Base-by-base conservation (phyloP, 768 basidiomycete genomes). In the Candolleomyces eurysporus region DNA sequence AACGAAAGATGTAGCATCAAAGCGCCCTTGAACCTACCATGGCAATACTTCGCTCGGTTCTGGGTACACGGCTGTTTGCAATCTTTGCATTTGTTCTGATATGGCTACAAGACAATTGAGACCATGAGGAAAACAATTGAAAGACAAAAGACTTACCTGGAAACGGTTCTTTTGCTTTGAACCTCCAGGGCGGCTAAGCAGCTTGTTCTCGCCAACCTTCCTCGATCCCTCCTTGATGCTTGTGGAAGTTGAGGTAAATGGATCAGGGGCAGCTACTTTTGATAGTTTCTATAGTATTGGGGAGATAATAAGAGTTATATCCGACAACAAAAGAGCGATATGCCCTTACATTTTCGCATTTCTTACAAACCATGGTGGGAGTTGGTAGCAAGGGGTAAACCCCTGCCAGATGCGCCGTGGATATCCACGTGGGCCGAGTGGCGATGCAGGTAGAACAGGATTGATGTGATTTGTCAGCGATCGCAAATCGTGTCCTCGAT, bases 211-310 rank as follows among this genome's bases (percentile, higher is more conserved):
- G 62, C 89, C 90, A 45, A 94, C 83, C 73, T 83, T 92, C 64
- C 92, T 83, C 32, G 87, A 84, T 52, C 91, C 91, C 17, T 89
- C 88, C 76, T 89, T 92, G 76, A 92, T 89, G 64, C 86, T 85
- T 54, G 76, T 75, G 2, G 89, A 87, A 50, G 88, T 88, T 11
- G 91, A 82, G 36, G 81, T 82, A 75, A 93, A 94, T 45, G 92
- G 92, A 76, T 94, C 92, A 51, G 92, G 93, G 3, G 92, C 92
- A 59, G 92, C 92, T 49, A 94, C 82, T 73, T 91, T 94, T 60
- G 91, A 93, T 58, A 92, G 84, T 92, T 94, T 94, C 92, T 94
- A 72, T 71, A 61, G 52, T 22, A 49, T 50, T 57, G 32, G 70
- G 68, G 68, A 65, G 58, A 40, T 61, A 64, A 58, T 64, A 63